Base-by-base conservation (phyloP, 768 basidiomycete genomes). In the Agrocybe pediades region DNA sequence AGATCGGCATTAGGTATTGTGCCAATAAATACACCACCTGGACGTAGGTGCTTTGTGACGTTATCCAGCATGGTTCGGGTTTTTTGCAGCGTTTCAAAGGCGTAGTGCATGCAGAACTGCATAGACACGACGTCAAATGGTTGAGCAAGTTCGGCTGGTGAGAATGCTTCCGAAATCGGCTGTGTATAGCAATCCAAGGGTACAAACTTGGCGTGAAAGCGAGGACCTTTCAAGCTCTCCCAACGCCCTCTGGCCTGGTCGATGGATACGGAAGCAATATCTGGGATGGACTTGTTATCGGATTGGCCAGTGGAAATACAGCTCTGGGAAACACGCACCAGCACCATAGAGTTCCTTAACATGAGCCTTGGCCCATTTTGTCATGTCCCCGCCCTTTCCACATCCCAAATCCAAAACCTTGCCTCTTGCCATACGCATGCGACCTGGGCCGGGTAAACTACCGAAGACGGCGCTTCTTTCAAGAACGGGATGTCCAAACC, bases 31-130 rank as follows among this genome's bases (percentile, higher is more conserved):
- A 87, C 73, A 3, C 97, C 97, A 21, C 95, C 96, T 23, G 79
- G 76, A 25, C 90, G 77, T 41, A 99, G 76, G 78, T 88, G 87
- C 42, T 80, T 72, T 52, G 85, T 83, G 25, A 95, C 95, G 67
- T 99, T 99, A 30, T 85, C 81, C 26, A 99, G 83, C 97, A 99
- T 97, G 68, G 85, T 88, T 26, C 92, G 81, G 21, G 86, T 90
- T 66, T 97, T 97, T 54, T 81, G 75, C 25, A 85, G 81, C n/a
- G 82, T 88, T 69, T 98, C 95, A 68, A 99, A 98, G 7, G 97
- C 97, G 65, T 99, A 98, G 69, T 99, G 97, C 92, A 99, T 98
- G 71, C 97, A 98, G 69, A 99, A 99, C 67, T 99, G 97, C 93
- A 98, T 92, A 2, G 93, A 92, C 5, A 98, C 94, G 52, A 94